phyloP scores from a whole-genome alignment of 257 asterid species.

The Salvia rosmarinus region DNA sequence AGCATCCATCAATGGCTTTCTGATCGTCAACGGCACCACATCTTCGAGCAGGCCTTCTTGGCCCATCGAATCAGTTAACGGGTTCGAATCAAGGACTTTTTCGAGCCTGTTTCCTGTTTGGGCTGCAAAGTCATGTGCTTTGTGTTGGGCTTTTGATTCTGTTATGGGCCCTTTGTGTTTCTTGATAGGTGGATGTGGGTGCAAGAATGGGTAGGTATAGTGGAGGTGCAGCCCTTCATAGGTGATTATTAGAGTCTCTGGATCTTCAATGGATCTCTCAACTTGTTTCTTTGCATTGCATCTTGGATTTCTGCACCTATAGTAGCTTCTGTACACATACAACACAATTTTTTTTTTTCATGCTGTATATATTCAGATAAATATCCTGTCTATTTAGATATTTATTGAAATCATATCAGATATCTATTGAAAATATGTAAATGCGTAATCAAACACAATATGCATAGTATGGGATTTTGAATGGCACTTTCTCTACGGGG shows the following conservation, averaged over 20 bases:
- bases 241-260: constrained; percentile 66
- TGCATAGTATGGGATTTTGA: too few species aligned
- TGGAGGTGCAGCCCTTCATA: constrained; percentile 98
- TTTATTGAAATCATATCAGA: too few species aligned
- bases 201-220: constrained; percentile 68
- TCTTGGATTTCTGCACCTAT: constrained; percentile 82
- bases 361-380: neutral
- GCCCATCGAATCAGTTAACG: constrained; percentile 22
- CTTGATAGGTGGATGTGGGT: constrained; percentile 53
- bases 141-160: constrained; percentile 27
- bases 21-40: constrained; percentile 71
- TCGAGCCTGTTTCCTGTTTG: constrained; percentile 30
- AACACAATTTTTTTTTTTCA: too few species aligned
- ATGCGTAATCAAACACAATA: too few species aligned
- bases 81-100: constrained; percentile 15
- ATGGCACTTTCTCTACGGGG: too few species aligned
- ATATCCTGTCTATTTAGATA: neutral
- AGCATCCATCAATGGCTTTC: constrained; percentile 61
- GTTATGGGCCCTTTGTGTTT: constrained; percentile 48
- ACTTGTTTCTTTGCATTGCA: constrained; percentile 91
- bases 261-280: constrained; percentile 74
- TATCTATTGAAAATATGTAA: too few species aligned
- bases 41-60: constrained; percentile 87
- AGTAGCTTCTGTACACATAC: constrained; percentile 95
- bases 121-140: constrained; percentile 13